Evolutionary conservation across 1,139 yeast genomes (phyloP), one percentile per base, ranked within the genome.

Genomic region (Candida mesenterica): DNA sequence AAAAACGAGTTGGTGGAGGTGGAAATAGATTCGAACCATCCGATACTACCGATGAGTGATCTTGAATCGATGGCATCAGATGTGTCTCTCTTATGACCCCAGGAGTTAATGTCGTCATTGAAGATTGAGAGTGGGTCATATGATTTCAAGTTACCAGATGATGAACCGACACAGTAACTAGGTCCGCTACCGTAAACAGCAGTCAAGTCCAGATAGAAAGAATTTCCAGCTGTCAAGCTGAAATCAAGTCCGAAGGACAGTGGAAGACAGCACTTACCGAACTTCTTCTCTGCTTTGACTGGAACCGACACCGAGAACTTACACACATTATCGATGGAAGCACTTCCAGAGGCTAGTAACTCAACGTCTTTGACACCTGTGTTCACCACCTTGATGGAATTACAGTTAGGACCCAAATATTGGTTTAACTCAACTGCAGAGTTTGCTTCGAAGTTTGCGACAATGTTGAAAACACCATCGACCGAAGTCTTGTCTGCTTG

Each of bases 251-350:
- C 39, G 36, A 45, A 44, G 26, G 32, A 39, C 13, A 22, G 12
- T 31, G 58, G 59, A 36, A 54, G 52, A 46, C 60, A 55, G 44
- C 59, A 55, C 36, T 44, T 45, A 24, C 49, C 49, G 15, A 39
- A 17, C 5, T 41, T 36, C 24, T 35, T 38, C 15, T 41, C 38
- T 16, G 59, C 52, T 29, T 52, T 43, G 26, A 55, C 49, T 12
- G 49, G 32, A 25, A 55, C 40, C n/a, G 50, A 39, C 13, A 49
- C 47, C 26, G 52, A 37, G 56, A 58, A 55, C 38, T 50, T 38
- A 22, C 46, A 40, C 34, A 43, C 33, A 32, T 43, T 40, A 13
- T 41, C 43, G 18, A 52, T 40, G 5, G 33, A 30, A 10, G 33
- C 28, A 12, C 26, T 13, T 33, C 41, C 36, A 24, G 43, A 35